Percentiles rank a stretch among this genome's conserved stretches.
phyloP scores from a whole-genome alignment of 2,329 filamentous ascomycete genomes.

The Coniochaeta prunicola region DNA sequence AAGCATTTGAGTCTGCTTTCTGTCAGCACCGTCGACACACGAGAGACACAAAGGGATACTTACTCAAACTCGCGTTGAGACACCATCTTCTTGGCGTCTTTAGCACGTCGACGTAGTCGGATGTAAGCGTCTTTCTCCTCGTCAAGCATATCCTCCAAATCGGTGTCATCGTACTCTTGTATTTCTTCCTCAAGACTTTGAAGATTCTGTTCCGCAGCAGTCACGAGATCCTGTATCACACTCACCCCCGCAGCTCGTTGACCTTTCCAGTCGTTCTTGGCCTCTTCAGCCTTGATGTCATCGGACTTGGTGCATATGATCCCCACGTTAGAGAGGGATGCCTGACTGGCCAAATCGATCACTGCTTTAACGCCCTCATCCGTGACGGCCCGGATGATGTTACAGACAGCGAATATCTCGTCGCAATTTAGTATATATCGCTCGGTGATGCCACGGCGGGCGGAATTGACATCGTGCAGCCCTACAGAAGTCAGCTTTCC shows the following conservation, averaged over 20 bases:
- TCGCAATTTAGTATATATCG: slow-evolving; percentile 35
- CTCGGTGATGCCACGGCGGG: slow-evolving; percentile 34
- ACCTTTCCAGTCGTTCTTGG: slow-evolving; percentile 22
- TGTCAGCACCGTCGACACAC: background rate
- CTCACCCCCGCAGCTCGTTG: slow-evolving; percentile 11
- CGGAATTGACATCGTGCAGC: slow-evolving; percentile 37
- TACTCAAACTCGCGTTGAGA: slow-evolving; percentile 14
- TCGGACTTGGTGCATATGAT: slow-evolving; percentile 36
- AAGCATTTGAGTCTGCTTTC: slow-evolving; percentile 23
- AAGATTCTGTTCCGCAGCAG: slow-evolving; percentile 5
- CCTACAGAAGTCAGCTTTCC: slow-evolving; percentile 18
- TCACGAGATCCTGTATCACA: slow-evolving; percentile 9
- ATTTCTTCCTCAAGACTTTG: slow-evolving; percentile 3
- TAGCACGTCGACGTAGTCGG: background rate
- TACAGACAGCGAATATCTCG: slow-evolving; percentile 37
- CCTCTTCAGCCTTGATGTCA: slow-evolving; percentile 24
- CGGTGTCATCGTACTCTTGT: background rate
- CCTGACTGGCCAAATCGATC: slow-evolving; percentile 30
- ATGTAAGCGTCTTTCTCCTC: slow-evolving; percentile 5
- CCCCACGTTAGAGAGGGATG: slow-evolving; percentile 29
- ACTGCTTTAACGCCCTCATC: slow-evolving; percentile 32
- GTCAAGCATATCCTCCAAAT: slow-evolving; percentile 1
- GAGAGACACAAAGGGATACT: slow-evolving; percentile 5
- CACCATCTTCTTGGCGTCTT: background rate
- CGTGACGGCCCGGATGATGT: slow-evolving; percentile 31